Evolutionary conservation across 139 green algal species (phyloP), one percentile per base, ranked within the genome.

Genomic region (Edaphochlamys debaryana): DNA sequence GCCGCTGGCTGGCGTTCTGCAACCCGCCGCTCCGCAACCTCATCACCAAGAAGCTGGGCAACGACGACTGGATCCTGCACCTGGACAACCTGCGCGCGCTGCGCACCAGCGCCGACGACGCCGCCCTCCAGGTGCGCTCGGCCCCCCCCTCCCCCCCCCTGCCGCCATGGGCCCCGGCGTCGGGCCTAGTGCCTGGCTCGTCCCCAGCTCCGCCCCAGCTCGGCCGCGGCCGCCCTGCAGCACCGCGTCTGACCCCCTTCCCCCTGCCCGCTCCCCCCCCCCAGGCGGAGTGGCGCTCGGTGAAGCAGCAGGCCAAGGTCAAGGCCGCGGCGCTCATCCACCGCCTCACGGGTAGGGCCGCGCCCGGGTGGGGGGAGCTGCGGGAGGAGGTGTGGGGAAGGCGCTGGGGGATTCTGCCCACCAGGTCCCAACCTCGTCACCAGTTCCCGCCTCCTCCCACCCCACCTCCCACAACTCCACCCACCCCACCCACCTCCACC

Each of bases 1-100:
- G 97, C 78, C 94, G 97, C 63, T 99, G 97, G 97, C 92, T 99
- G 71, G 95, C 94, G 32, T 98, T 98, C 93, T 98, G 95, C 93
- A 99, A 99, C 93, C 94, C 96, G 19, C 76, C 82, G 29, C 93
- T 99, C 83, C 87, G 91, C 64, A 64, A 90, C 29, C 91, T 99
- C 52, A 97, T 99, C 91, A 96, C 95, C 11, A 82, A 94, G 36
- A 94, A 82, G 52, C 91, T 99, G 41, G 95, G 95, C 75, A 93
- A 74, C 37, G 94, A 99, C 23, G 89, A 85, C n/a, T 99, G 97
- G 97, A 95, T 99, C 89, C 95, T 86, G 42, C 82, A 98, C 85
- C 86, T 95, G 54, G 84, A 93, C 72, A 52, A 90, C 79, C 87
- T 94, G 29, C 45, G 85, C 66, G 32, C n/a, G 64, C 63, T 79